Evolutionary conservation across 2,329 filamentous ascomycete genomes (phyloP).

Genomic region (Scedosporium boydii): DNA sequence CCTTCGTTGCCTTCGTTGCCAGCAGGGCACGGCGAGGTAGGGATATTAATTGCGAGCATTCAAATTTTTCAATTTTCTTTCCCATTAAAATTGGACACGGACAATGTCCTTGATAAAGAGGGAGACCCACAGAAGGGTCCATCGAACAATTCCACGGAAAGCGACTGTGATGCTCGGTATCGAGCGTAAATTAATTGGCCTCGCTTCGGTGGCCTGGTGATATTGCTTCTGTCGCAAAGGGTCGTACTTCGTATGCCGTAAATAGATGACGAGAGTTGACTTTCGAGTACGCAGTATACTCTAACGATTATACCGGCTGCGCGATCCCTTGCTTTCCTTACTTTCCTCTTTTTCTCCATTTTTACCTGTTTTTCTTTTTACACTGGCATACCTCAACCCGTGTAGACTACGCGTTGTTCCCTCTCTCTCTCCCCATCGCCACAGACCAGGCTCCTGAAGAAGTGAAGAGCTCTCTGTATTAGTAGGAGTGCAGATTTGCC

Average conservation of each 20-base stretch:
- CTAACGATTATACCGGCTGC: neutral
- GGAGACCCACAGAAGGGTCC: constrained; percentile 29
- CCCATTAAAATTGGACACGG: neutral
- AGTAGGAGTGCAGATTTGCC: too few relatives aligned
- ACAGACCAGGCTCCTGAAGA: too few relatives aligned
- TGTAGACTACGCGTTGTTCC: too few relatives aligned
- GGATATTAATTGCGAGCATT: neutral
- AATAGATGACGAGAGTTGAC: neutral
- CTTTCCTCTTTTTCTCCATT: too few relatives aligned
- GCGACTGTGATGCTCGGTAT: neutral
- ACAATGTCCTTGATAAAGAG: neutral
- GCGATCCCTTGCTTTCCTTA: too few relatives aligned
- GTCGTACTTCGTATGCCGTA: neutral
- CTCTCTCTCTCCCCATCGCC: too few relatives aligned
- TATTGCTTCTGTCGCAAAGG: neutral
- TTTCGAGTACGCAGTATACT: too few relatives aligned
- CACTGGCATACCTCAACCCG: too few relatives aligned
- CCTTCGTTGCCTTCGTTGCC: neutral
- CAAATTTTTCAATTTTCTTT: neutral
- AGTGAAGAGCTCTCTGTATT: too few relatives aligned
- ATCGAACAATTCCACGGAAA: constrained; percentile 21
- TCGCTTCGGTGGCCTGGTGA: neutral
- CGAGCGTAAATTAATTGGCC: neutral
- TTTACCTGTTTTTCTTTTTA: too few relatives aligned
- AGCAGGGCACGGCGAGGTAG: neutral